Evolutionary conservation across 2,329 filamentous ascomycete genomes (phyloP), one percentile per base, ranked within the genome.

Genomic region (Trichoderma citrinoviride): DNA sequence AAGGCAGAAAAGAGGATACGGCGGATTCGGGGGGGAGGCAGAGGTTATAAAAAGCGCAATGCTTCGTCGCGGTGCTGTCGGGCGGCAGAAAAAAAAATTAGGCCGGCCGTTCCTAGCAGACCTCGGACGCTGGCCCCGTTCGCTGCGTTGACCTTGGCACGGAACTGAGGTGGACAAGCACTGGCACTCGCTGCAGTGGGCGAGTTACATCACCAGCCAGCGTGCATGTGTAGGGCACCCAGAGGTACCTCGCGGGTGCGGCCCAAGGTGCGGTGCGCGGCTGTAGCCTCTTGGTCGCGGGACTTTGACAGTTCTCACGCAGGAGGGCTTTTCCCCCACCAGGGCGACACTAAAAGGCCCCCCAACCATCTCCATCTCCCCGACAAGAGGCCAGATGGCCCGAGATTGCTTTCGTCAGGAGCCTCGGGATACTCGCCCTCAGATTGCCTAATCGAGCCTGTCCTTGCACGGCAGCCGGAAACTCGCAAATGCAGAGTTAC

Each of bases 1-100:
- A 43, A 43, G 14, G 70, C 71, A 65, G 64, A 70, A 65, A 64
- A 65, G 70, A 69, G 69, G 75, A 65, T 68, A 68, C 66, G 67
- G 68, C 68, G 67, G 64, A 64, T 65, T 65, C 70, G 69, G 62
- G 68, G 70, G 68, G 74, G 73, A 75, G 69, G 61, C 72, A 68
- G 70, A 68, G 74, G 73, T 76, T 75, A 62, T 62, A 77, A 76
- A 77, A 75, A 71, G 70, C 75, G 75, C 73, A 77, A 69, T n/a
- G 49, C 27, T 61, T 41, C 40, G 33, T 12, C 33, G 33, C 49
- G 60, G 62, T 66, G 61, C 66, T 53, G 33, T 37, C 27, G 27
- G 27, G 56, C 54, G 54, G 52, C 49, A 55, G 33, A 19, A 67
- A 68, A 66, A 66, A 71, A 74, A 73, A 71, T 70, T 67, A 68